Evolutionary conservation across 2,329 filamentous ascomycete species (phyloP), one percentile per base, ranked within the genome.

Genomic region (Domatiomyces catenatus): DNA sequence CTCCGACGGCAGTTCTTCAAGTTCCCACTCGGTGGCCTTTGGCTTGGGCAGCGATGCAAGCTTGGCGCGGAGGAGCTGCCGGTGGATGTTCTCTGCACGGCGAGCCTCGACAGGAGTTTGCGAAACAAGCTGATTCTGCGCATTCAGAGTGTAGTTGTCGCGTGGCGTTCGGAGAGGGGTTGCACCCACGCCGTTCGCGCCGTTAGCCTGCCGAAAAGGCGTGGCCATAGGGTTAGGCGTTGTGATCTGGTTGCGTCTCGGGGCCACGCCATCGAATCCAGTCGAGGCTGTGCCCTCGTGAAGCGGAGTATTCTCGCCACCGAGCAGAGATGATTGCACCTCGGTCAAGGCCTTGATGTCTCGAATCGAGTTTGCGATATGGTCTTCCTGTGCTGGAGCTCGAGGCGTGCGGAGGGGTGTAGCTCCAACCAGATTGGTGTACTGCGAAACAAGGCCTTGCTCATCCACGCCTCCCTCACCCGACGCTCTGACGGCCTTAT

Each of bases 191-290:
- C 82, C 80, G 22, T 79, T 83, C 24, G 79, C 71, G 20, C 79
- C 84, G 42, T 68, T 69, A 20, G 71, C 76, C 54, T 80, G 73
- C 49, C 85, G 77, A 57, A 94, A 75, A 1, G 92, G 92, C 0
- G 92, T 98, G 0, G 92, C 89, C 72, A 98, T 76, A 0, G 92
- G 92, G 63, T 98, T 98, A 0, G 92, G 92, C 0, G 92, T 98
- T n/a, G 88, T 77, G 50, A 90, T 78, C 32, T 81, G 75, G 54
- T 94, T 84, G 61, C 81, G 83, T 51, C 86, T 79, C 39, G 90
- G 88, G 1, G 86, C 79, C 43, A 84, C 84, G 42, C 88, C 84
- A 59, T 92, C 85, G 60, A 95, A 93, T 0, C 89, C 89, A 5
- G 89, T 94, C 8, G 89, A 93, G 2, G 78, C 81, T 44, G 75